Evolutionary conservation across 2,329 filamentous ascomycete genomes (phyloP), one percentile per base, ranked within the genome.

Genomic region (Reticulascus tulasneorum): DNA sequence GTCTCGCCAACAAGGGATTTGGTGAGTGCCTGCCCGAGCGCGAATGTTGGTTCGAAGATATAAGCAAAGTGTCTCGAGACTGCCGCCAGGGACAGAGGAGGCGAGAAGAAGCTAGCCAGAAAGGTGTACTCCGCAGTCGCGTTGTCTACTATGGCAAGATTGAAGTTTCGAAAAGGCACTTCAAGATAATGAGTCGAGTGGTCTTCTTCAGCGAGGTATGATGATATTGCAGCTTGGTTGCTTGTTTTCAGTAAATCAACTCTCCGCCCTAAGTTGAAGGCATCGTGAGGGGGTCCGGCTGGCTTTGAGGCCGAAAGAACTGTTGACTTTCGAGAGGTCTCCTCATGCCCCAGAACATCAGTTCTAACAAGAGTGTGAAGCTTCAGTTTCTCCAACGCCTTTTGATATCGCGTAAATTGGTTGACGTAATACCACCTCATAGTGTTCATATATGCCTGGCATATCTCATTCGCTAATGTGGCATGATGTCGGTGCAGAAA

Each of bases 351-450:
- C 5, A 98, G 69, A 1, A 88, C 75, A 53, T 96, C 89, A 47
- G 83, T 82, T 54, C 84, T 89, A 53, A 96, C 91, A 40, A 94
- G 71, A 5, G 73, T 61, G 53, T 96, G 89, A 4, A 97, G 61
- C 53, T 86, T 91, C 42, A 98, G 73, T 58, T 88, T 94, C 37
- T 84, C 82, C 6, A 98, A 70, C 1, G 93, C 82, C 49, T 82
- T 81, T 46, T 85, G 80, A 59, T 98, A 98, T 22, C 91, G 82
- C 4, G 78, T 81, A 55, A 98, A 98, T 58, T 96, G 87, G 47
- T 85, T 93, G 35, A 84, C 66, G 56, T 97, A 97, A 55, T 98
- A 98, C 93, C 93, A 98, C 35, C 89, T 80, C 88, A 98, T 98
- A 1, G 94, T 98, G 58, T 96, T 95, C 66, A 94, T 83, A 54